Evolutionary conservation across 768 basidiomycete species (phyloP).

Genomic region (Pisolithus albus): DNA sequence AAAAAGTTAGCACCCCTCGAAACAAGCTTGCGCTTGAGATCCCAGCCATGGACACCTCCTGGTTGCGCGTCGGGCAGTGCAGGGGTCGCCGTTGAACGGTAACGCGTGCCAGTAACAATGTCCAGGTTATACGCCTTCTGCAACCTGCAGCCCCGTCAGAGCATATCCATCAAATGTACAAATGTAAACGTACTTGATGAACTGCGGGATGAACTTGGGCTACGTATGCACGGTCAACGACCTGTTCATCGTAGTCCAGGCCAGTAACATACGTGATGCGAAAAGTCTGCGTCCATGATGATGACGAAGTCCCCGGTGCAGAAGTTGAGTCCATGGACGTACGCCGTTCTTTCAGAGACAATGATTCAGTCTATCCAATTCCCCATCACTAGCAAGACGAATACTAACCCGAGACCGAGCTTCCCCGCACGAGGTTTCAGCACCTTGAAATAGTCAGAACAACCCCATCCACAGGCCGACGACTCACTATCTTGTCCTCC

Average conservation of each 20-base stretch:
- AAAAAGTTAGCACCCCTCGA: conserved; percentile 87
- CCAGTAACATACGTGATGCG: conserved; percentile 63
- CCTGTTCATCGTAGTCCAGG: not conserved
- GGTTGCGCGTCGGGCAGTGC: conserved; percentile 51
- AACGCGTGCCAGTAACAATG: conserved; percentile 90
- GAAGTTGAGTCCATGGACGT: conserved; percentile 86
- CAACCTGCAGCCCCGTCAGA: conserved; percentile 39
- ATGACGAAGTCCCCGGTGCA: conserved; percentile 89
- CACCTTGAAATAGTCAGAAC: conserved; percentile 38
- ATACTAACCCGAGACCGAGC: conserved; percentile 74
- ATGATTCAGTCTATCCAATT: not conserved
- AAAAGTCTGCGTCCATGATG: conserved; percentile 97
- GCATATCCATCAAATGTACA: not conserved
- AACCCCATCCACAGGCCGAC: not conserved
- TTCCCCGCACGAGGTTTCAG: conserved; percentile 86
- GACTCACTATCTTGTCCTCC: conserved; percentile 70
- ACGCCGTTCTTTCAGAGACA: conserved; percentile 61
- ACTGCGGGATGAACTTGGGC: conserved; percentile 94
- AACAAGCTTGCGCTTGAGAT: conserved; percentile 81
- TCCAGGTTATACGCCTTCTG: conserved; percentile 85
- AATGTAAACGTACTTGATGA: conserved; percentile 55
- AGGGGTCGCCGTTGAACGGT: conserved; percentile 58
- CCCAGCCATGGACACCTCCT: conserved; percentile 91
- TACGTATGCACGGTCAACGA: conserved; percentile 23
- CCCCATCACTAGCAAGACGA: not conserved